Conservation (phyloP, 768 basidiomycete genomes). For the Phylloporus sp. region DNA sequence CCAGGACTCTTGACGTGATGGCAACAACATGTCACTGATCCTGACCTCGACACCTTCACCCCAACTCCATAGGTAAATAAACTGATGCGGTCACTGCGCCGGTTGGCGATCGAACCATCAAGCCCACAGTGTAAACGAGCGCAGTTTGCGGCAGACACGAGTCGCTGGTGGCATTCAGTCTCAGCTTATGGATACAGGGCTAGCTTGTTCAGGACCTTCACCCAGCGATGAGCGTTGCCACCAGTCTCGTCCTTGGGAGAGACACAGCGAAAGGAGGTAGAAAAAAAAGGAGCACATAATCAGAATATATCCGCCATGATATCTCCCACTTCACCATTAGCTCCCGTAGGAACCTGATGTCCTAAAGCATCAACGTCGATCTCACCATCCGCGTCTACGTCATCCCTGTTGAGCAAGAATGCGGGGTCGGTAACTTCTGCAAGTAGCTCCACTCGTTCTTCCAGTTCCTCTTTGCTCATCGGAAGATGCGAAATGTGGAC, state of each 20-base stretch:
- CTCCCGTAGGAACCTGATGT: conserved; percentile 43
- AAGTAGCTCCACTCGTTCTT: conserved; percentile 72
- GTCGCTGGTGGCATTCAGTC: too few species aligned
- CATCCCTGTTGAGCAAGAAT: conserved; percentile 44
- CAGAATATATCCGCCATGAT: conserved; percentile 33
- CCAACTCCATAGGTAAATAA: too few species aligned
- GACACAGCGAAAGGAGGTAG: background rate
- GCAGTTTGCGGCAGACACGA: too few species aligned
- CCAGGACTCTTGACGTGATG: too few species aligned
- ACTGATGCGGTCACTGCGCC: too few species aligned
- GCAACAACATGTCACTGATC: too few species aligned
- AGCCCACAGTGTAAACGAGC: too few species aligned
- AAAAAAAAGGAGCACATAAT: conserved; percentile 5
- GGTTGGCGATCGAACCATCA: too few species aligned
- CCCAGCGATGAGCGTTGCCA: background rate
- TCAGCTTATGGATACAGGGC: too few species aligned
- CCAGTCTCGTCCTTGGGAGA: background rate
- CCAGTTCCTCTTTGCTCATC: conserved; percentile 69
- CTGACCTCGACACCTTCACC: too few species aligned
- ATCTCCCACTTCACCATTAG: conserved; percentile 42
- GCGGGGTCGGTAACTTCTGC: conserved; percentile 71
- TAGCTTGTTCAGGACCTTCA: too few species aligned
- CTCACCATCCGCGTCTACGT: conserved; percentile 60
- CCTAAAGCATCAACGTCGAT: conserved; percentile 51
- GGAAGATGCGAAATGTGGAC: conserved; percentile 67